phyloP scores from a whole-genome alignment of 2,329 filamentous ascomycete genomes.

The Colletotrichum phormii region DNA sequence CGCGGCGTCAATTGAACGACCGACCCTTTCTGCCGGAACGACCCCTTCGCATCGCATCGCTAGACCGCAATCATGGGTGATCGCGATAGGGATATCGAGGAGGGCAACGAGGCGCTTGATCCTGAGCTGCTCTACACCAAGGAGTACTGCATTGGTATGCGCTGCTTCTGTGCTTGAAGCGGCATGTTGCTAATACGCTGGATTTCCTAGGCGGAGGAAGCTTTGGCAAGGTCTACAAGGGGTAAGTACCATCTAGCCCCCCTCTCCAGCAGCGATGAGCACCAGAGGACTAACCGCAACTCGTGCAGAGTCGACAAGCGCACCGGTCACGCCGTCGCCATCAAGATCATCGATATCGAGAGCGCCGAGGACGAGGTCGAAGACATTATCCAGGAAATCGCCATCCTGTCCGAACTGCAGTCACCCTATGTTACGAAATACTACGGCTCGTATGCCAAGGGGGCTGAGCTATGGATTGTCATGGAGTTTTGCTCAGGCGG shows the following conservation, averaged over 20 bases:
- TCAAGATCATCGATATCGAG: slow-evolving; percentile 99
- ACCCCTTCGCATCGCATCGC: background rate
- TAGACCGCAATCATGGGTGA: slow-evolving; percentile 56
- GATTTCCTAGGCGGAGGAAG: slow-evolving; percentile 82
- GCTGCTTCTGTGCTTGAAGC: slow-evolving; percentile 18
- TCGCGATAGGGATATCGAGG: slow-evolving; percentile 58
- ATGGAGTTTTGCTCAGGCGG: slow-evolving; percentile 99
- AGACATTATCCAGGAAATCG: slow-evolving; percentile 99
- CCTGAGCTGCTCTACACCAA: slow-evolving; percentile 94
- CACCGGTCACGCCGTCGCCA: slow-evolving; percentile 92
- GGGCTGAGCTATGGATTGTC: slow-evolving; percentile 97
- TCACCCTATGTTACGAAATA: slow-evolving; percentile 98
- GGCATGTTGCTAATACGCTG: slow-evolving; percentile 23
- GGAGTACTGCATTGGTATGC: slow-evolving; percentile 85
- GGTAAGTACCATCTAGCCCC: slow-evolving; percentile 61
- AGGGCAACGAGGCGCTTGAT: slow-evolving; percentile 72
- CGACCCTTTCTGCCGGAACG: background rate
- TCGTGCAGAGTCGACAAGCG: slow-evolving; percentile 85
- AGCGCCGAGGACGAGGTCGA: slow-evolving; percentile 99
- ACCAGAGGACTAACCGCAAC: slow-evolving; percentile 29
- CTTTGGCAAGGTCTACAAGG: slow-evolving; percentile 99
- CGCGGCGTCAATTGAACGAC: background rate
- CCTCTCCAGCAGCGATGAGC: background rate
- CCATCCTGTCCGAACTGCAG: slow-evolving; percentile 94
- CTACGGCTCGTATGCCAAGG: slow-evolving; percentile 95